A percentile compares a stretch with the other conserved stretches of the same genome.
Conservation (phyloP, 2,329 filamentous ascomycete species). For the Sclerotinia borealis region DNA sequence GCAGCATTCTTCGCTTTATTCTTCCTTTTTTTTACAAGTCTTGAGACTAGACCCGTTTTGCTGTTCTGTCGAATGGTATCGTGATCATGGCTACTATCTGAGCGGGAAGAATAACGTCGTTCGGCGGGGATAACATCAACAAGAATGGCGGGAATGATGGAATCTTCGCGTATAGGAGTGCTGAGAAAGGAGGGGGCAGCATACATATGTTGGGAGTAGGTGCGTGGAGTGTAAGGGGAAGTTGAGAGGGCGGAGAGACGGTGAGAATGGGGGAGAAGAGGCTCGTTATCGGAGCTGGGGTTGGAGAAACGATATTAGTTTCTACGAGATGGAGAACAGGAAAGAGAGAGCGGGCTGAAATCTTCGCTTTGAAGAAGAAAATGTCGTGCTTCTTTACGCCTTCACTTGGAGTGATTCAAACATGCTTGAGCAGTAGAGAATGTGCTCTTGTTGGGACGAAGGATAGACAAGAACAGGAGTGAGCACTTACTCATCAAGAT, state of each 20-base stretch:
- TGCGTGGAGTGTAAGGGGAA: slow-evolving; percentile 22
- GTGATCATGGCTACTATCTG: background rate
- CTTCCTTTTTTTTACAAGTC: slow-evolving; percentile 12
- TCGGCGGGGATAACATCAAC: slow-evolving; percentile 16
- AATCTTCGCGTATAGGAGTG: slow-evolving; percentile 27
- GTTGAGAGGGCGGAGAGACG: slow-evolving; percentile 15
- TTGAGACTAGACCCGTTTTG: background rate
- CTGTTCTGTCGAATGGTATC: background rate
- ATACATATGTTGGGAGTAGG: slow-evolving; percentile 20
- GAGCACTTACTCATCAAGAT: slow-evolving; percentile 12
- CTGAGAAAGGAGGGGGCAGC: slow-evolving; percentile 25
- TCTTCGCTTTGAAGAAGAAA: background rate
- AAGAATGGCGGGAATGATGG: slow-evolving; percentile 30
- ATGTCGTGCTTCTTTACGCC: background rate
- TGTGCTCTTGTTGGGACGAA: background rate
- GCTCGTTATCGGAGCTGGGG: slow-evolving; percentile 27
- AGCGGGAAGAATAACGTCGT: background rate
- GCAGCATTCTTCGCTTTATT: slow-evolving; percentile 12
- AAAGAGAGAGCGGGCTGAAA: background rate
- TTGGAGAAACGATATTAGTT: background rate
- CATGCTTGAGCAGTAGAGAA: background rate
- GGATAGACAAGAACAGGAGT: background rate
- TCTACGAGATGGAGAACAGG: background rate
- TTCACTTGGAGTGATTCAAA: background rate
- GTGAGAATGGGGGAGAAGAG: slow-evolving; percentile 16